Conservation (phyloP, 2,329 filamentous ascomycete species). For the Arthrobotrys sphaeroides region DNA sequence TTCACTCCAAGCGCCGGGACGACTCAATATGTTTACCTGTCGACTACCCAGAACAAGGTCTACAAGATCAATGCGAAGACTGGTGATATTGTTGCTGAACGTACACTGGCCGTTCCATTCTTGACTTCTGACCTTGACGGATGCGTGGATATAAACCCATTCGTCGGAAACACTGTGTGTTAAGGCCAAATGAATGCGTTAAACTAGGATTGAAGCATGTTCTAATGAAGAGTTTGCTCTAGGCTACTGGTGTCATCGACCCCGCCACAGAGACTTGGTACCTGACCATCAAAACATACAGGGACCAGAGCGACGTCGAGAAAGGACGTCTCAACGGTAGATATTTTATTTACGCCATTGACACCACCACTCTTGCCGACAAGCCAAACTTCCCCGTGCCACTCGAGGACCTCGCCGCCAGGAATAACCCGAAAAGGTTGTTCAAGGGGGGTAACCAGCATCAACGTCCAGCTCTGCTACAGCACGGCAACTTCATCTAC, state of each 20-base stretch:
- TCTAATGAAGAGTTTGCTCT: not conserved
- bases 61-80: slow-evolving; percentile 69
- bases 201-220: not conserved
- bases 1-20: slow-evolving; percentile 65
- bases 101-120: slow-evolving; percentile 66
- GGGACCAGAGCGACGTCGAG: slow-evolving; percentile 60
- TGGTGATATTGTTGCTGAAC: slow-evolving; percentile 64
- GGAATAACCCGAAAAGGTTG: slow-evolving; percentile 64
- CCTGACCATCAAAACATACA: slow-evolving; percentile 66
- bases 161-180: slow-evolving; percentile 63
- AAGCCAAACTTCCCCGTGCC: slow-evolving; percentile 62
- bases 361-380: slow-evolving; percentile 63
- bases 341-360: slow-evolving; percentile 64
- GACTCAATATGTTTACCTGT: slow-evolving; percentile 68
- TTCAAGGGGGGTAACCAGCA: slow-evolving; percentile 66
- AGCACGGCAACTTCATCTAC: slow-evolving; percentile 64
- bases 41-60: slow-evolving; percentile 69
- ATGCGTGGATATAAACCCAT: slow-evolving; percentile 65
- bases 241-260: slow-evolving; percentile 66
- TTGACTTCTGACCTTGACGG: slow-evolving; percentile 64
- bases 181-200: not conserved
- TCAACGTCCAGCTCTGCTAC: slow-evolving; percentile 64
- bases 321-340: slow-evolving; percentile 63
- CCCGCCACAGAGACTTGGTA: slow-evolving; percentile 66
- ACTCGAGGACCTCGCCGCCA: slow-evolving; percentile 63